Conservation (phyloP, 106 monocot genomes). For the Phalaenopsis equestris region DNA sequence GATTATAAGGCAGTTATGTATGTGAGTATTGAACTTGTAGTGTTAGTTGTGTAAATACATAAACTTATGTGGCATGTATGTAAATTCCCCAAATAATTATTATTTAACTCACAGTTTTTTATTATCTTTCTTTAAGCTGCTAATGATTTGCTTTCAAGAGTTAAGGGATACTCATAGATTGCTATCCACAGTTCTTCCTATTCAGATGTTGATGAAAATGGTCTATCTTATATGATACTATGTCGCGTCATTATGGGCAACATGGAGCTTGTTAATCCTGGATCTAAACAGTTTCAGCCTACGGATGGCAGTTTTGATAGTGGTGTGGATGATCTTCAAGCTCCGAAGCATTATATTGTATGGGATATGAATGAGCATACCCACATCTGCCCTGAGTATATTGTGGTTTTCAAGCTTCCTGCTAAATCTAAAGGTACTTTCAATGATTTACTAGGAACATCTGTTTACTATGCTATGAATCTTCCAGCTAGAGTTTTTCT, state of each 20-base stretch:
- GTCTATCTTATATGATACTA: conserved; percentile 51
- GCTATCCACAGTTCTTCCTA: conserved; percentile 50
- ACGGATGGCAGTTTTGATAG: conserved; percentile 49
- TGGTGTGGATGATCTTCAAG: conserved; percentile 61
- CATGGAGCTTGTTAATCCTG: conserved; percentile 37
- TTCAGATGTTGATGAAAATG: conserved; percentile 67
- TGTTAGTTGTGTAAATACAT: too few species aligned
- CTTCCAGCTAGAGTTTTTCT: neutral
- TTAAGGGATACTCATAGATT: conserved; percentile 13
- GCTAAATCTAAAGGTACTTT: conserved; percentile 51
- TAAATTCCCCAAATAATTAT: neutral
- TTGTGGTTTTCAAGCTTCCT: conserved; percentile 50
- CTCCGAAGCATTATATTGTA: conserved; percentile 60
- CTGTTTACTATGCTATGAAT: neutral
- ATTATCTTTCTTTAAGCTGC: conserved; percentile 7
- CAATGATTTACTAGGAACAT: neutral
- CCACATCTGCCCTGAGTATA: conserved; percentile 58
- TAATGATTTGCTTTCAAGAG: conserved; percentile 15
- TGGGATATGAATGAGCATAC: conserved; percentile 50
- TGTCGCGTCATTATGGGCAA: conserved; percentile 81
- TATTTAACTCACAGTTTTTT: neutral
- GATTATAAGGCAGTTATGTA: too few species aligned
- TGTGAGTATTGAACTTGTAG: too few species aligned
- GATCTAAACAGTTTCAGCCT: conserved; percentile 50
- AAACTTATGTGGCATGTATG: neutral